phyloP scores from a whole-genome alignment of 768 basidiomycete species.

The Lentinus brumalis region DNA sequence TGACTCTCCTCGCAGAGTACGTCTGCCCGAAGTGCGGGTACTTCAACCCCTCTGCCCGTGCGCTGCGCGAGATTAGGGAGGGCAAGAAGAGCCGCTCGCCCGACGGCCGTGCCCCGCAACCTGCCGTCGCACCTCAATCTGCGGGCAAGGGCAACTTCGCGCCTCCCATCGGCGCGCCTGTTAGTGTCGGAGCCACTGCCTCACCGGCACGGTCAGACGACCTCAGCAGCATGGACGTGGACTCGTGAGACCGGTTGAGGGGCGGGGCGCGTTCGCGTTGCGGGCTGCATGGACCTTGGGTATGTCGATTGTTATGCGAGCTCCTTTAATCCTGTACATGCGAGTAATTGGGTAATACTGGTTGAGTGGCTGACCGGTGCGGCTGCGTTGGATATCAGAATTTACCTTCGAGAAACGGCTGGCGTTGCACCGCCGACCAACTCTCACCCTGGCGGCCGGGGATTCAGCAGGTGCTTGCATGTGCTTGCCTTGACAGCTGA shows the following conservation, averaged over 20 bases:
- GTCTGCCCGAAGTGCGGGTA: slow-evolving; percentile 83
- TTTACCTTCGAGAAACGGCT: background rate
- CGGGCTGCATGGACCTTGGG: background rate
- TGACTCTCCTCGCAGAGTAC: slow-evolving; percentile 59
- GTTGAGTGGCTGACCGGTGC: no score
- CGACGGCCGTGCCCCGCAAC: slow-evolving; percentile 3
- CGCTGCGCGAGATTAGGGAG: slow-evolving; percentile 22
- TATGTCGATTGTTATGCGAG: background rate
- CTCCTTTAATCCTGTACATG: no score
- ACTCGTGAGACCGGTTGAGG: slow-evolving; percentile 9
- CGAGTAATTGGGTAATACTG: no score
- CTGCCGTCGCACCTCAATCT: background rate
- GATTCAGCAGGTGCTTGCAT: no score
- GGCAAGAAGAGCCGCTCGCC: slow-evolving; percentile 19
- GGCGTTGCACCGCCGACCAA: background rate
- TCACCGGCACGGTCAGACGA: background rate
- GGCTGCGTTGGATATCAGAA: background rate
- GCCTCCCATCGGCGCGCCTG: slow-evolving; percentile 4
- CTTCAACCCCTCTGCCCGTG: slow-evolving; percentile 62
- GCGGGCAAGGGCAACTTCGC: slow-evolving; percentile 6
- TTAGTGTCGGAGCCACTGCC: background rate
- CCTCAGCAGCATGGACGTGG: slow-evolving; percentile 23
- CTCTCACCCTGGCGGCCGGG: no score
- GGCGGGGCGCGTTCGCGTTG: background rate
- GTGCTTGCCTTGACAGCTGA: no score